Evolutionary conservation across 257 asterid species (phyloP), one percentile per base, ranked within the genome.

Genomic region (Solanum dulcamara): DNA sequence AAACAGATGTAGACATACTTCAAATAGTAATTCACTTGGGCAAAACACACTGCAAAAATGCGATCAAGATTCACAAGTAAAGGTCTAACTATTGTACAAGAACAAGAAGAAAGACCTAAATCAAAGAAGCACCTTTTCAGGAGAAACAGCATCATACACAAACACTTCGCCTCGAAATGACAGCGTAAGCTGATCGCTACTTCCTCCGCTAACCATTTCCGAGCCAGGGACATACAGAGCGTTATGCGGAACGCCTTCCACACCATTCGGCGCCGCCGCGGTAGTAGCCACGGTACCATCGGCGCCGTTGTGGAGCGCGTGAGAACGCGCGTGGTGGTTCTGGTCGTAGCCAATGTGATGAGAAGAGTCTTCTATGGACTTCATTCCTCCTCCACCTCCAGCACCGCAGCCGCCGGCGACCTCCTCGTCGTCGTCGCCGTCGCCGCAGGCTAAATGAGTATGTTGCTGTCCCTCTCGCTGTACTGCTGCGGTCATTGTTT

Each of bases 141-240:
- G 98, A 20, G 97, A 92, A 88, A 95, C 98, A 3, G 95, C 90
- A 91, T 93, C 98, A 90, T 93, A 97, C 44, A 94, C 98, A 60
- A 89, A 97, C 67, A 97, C 98, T 87, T 97, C 94, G 12, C 98
- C 99, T 91, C 92, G 99, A 88, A 97, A 97, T 81, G 99, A 94
- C 71, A 97, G 92, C 87, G 95, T 94, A 40, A 95, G 98, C 94
- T 95, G 99, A 91, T 97, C 95, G 17, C 17, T 26, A 75, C 97
- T 89, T 20, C 88, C 93, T 42, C 87, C 93, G 10, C 92, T 96
- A 28, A 90, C 70, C 40, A 91, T 86, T 48, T 90, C 97, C 26
- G 96, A 81, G 85, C 85, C 89, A 18, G 92, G 84, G 10, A 84
- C 91, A 71, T 90, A 92, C 77, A 92, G 87, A 24, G 91, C 93